phyloP scores from a whole-genome alignment of 768 basidiomycete species.

The Agaricus bisporus region DNA sequence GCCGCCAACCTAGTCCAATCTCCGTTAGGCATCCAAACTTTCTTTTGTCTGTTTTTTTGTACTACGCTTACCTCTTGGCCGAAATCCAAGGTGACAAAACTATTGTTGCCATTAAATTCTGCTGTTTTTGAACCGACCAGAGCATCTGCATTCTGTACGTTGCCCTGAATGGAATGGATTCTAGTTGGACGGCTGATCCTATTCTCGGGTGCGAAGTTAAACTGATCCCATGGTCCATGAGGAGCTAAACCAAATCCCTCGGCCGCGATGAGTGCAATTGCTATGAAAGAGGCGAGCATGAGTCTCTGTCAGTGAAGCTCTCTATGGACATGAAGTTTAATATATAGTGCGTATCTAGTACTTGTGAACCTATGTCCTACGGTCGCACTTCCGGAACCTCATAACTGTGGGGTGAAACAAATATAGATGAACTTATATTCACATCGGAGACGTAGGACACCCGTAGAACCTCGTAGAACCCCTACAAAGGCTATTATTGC shows the following conservation, averaged over 20 bases:
- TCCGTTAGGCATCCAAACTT: not conserved
- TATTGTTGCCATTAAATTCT: not conserved
- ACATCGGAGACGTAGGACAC: too few relatives aligned
- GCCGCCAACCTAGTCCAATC: constrained; percentile 24
- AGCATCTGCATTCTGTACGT: not conserved
- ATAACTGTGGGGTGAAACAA: too few relatives aligned
- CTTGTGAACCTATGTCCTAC: too few relatives aligned
- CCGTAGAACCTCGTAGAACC: too few relatives aligned
- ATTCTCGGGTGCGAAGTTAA: constrained; percentile 2
- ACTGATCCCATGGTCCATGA: constrained; percentile 1
- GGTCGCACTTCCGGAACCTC: too few relatives aligned
- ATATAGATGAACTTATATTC: too few relatives aligned
- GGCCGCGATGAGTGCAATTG: not conserved
- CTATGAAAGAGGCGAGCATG: not conserved
- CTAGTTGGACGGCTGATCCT: constrained; percentile 4
- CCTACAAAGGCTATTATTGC: too few relatives aligned
- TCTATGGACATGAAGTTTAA: too few relatives aligned
- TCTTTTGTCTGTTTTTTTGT: not conserved
- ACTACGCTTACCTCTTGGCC: not conserved
- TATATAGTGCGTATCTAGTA: too few relatives aligned
- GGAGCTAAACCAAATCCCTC: not conserved
- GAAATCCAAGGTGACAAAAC: not conserved
- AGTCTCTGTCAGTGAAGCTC: too few relatives aligned
- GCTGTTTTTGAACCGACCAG: not conserved
- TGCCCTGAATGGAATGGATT: not conserved